Evolutionary conservation across 352 stramenopile species (phyloP).

Genomic region (Blastocystis sp.): DNA sequence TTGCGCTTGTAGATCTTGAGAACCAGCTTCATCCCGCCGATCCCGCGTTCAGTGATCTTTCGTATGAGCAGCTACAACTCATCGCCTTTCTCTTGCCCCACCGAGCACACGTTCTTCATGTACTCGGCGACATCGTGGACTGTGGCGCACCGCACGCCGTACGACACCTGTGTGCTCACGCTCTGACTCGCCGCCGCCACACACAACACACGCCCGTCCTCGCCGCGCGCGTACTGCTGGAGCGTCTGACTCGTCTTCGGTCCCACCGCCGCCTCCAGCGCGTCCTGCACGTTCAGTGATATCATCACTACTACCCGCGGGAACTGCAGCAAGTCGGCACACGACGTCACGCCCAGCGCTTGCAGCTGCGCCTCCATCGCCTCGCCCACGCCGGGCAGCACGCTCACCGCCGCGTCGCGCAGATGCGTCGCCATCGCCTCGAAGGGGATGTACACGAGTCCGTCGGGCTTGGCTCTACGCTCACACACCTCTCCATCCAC

Average conservation of each 20-base stretch:
- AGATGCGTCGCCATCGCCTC: background rate
- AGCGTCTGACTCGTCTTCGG: slow-evolving; percentile 33
- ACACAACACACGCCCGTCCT: slow-evolving; percentile 10
- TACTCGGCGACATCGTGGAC: background rate
- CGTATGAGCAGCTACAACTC: background rate
- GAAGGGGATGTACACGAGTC: slow-evolving; percentile 49
- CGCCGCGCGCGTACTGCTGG: background rate
- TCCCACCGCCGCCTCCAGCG: background rate
- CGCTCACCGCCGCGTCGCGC: background rate
- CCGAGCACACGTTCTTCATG: slow-evolving; percentile 8
- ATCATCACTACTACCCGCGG: background rate
- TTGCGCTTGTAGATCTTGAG: slow-evolving; percentile 56
- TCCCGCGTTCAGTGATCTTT: background rate
- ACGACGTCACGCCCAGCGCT: background rate
- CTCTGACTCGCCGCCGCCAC: slow-evolving; percentile 16
- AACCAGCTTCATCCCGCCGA: slow-evolving; percentile 19
- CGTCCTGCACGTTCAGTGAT: background rate
- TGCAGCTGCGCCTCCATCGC: background rate
- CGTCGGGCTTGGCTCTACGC: slow-evolving; percentile 47
- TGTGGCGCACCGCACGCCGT: slow-evolving; percentile 29
- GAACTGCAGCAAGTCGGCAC: background rate
- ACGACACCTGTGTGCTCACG: slow-evolving; percentile 40
- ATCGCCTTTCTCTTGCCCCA: background rate
- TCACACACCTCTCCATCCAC: background rate
- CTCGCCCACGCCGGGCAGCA: slow-evolving; percentile 50